phyloP scores from a whole-genome alignment of 495 filamentous ascomycete species.

The Penicillium robsamsonii region DNA sequence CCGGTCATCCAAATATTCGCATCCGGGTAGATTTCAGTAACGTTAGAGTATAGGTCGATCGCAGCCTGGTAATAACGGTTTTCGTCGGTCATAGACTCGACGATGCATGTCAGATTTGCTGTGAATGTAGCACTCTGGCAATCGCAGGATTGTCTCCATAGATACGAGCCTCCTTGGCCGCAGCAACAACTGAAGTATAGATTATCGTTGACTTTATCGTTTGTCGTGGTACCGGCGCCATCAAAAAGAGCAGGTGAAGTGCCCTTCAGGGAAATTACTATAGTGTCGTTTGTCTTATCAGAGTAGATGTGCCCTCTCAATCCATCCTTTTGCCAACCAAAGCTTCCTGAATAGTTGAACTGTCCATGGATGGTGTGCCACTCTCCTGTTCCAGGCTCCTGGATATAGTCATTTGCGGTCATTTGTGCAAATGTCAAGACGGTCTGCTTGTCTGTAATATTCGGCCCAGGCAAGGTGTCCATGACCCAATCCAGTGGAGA shows the following conservation, averaged over 20 bases:
- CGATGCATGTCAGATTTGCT: conserved; percentile 88
- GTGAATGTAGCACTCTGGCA: conserved; percentile 80
- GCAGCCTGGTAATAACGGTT: conserved; percentile 88
- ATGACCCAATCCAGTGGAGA: conserved; percentile 75
- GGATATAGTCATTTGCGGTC: conserved; percentile 84
- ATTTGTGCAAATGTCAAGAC: conserved; percentile 81
- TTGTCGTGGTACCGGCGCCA: conserved; percentile 90
- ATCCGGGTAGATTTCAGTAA: conserved; percentile 82
- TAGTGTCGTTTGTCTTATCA: conserved; percentile 77
- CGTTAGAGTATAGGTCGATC: conserved; percentile 85
- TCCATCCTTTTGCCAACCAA: conserved; percentile 90
- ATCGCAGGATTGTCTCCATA: conserved; percentile 88
- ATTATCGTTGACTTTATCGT: conserved; percentile 97
- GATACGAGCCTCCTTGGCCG: conserved; percentile 81
- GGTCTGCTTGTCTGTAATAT: conserved; percentile 82
- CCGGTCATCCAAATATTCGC: conserved; percentile 84
- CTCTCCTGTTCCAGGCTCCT: conserved; percentile 63
- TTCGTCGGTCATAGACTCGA: conserved; percentile 68
- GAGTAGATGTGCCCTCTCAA: conserved; percentile 90
- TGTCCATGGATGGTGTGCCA: conserved; percentile 79
- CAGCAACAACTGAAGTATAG: conserved; percentile 98
- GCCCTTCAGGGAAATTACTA: conserved; percentile 90
- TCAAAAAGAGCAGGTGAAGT: conserved; percentile 90
- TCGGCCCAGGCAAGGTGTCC: conserved; percentile 74
- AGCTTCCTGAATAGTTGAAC: conserved; percentile 79